Conservation (phyloP, 495 filamentous ascomycete species). For the Cercophora sp. region DNA sequence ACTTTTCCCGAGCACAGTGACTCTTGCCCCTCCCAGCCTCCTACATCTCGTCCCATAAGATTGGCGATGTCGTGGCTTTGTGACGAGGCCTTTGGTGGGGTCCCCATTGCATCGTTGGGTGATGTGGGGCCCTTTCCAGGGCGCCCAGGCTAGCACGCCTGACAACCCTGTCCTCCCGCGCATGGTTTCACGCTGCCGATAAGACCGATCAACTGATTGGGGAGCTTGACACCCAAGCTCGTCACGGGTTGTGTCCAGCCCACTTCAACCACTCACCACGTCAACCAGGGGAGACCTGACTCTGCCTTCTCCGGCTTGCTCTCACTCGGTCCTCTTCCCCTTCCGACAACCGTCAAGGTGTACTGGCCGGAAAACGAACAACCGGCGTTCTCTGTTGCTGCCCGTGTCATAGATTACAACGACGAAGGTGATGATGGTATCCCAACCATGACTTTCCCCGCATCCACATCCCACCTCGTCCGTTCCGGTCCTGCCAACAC, state of each 20-base stretch:
- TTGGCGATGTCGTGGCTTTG: too few relatives aligned
- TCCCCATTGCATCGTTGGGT: too few relatives aligned
- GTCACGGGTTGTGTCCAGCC: slow-evolving; percentile 24
- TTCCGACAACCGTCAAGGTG: background rate
- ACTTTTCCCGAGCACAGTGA: too few relatives aligned
- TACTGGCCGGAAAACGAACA: slow-evolving; percentile 6
- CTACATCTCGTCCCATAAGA: too few relatives aligned
- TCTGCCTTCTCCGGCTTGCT: slow-evolving; percentile 1
- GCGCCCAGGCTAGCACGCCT: slow-evolving; percentile 11
- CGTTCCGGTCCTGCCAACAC: background rate
- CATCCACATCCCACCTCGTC: slow-evolving; percentile 10
- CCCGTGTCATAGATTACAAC: too few relatives aligned
- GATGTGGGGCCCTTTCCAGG: background rate
- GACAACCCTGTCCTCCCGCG: background rate
- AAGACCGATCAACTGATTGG: slow-evolving; percentile 32
- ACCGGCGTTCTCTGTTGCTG: too few relatives aligned
- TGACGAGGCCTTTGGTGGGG: too few relatives aligned
- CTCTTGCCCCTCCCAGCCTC: too few relatives aligned
- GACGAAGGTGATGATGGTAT: slow-evolving; percentile 11
- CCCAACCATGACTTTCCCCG: slow-evolving; percentile 28
- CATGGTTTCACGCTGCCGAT: slow-evolving; percentile 19
- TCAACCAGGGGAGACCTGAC: slow-evolving; percentile 8
- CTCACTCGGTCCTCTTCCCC: background rate
- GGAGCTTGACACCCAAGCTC: slow-evolving; percentile 16
- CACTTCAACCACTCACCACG: slow-evolving; percentile 15